These are phyloP conservation scores for Globisporangium perplexum DNA, from an alignment of 352 stramenopile genomes.

Conservation along the genomic window DNA sequence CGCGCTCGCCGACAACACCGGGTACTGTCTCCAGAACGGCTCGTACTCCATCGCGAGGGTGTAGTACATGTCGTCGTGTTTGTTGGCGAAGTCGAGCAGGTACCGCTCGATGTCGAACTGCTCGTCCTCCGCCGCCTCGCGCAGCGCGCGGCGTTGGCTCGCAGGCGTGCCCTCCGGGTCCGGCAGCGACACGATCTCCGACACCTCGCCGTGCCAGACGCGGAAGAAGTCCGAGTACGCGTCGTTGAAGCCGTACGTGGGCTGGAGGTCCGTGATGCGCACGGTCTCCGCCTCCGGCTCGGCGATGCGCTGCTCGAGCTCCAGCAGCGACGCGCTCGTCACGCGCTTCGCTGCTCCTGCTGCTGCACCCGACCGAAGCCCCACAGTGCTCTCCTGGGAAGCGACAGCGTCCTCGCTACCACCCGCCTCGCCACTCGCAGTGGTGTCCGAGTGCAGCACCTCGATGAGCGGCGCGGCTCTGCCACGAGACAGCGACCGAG, in stretches of 20 bases:
- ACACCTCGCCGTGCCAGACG: constrained; percentile 89
- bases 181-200: constrained; percentile 91
- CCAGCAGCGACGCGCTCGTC: constrained; percentile 41
- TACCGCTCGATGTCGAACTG: constrained; percentile 97
- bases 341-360: not conserved
- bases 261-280: constrained; percentile 39
- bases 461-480: constrained; percentile 72
- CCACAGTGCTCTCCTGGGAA: not conserved
- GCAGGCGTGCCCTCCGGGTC: constrained; percentile 81
- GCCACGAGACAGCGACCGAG: not conserved
- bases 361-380: not conserved
- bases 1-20: constrained; percentile 13
- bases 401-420: too few relatives aligned
- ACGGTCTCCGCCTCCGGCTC: constrained; percentile 15
- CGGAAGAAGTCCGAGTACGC: constrained; percentile 91
- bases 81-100: constrained; percentile 90
- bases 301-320: constrained; percentile 40
- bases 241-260: constrained; percentile 93
- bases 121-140: constrained; percentile 83
- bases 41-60: constrained; percentile 83
- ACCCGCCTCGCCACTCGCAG: constrained; percentile 3
- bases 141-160: constrained; percentile 61
- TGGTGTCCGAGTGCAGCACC: constrained; percentile 51
- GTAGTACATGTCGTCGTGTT: constrained; percentile 92
- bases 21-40: constrained; percentile 84